A percentile compares a stretch with the other conserved stretches of the same genome.
Conservation (phyloP, 106 monocot species). For the Phalaenopsis equestris region DNA sequence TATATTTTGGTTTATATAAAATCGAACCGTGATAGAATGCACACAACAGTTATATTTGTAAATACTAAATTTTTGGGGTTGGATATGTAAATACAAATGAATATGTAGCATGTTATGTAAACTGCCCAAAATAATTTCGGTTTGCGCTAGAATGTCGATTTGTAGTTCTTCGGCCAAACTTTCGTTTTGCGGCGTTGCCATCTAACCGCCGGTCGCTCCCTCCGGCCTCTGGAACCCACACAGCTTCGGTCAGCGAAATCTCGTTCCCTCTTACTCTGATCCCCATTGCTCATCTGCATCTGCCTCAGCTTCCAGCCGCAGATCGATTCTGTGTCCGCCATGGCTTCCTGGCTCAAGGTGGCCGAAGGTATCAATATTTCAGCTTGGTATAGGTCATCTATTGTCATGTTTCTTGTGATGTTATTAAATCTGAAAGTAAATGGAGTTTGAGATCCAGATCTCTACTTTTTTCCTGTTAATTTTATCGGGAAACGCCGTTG, state of each 20-base stretch:
- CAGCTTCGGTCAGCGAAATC: background rate
- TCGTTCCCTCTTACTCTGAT: background rate
- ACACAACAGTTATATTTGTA: too few relatives aligned
- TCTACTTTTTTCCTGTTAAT: background rate
- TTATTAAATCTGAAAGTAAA: background rate
- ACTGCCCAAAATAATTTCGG: too few relatives aligned
- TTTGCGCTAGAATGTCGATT: too few relatives aligned
- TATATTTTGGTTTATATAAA: too few relatives aligned
- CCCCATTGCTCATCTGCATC: background rate
- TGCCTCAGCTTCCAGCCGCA: background rate
- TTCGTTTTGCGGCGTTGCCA: too few relatives aligned
- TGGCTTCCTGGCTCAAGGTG: constrained; percentile 7
- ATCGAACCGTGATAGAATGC: too few relatives aligned
- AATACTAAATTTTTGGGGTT: too few relatives aligned
- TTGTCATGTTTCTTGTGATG: background rate
- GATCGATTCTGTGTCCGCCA: background rate
- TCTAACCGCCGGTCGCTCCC: too few relatives aligned
- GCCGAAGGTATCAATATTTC: background rate
- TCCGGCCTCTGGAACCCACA: background rate
- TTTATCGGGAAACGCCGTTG: background rate
- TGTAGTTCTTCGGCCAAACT: too few relatives aligned
- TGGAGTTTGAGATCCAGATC: background rate
- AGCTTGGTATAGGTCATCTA: background rate
- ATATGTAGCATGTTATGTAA: too few relatives aligned
- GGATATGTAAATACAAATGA: too few relatives aligned